Evolutionary conservation across 768 basidiomycete genomes (phyloP), one percentile per base, ranked within the genome.

Genomic region (Suillus fuscotomentosus): DNA sequence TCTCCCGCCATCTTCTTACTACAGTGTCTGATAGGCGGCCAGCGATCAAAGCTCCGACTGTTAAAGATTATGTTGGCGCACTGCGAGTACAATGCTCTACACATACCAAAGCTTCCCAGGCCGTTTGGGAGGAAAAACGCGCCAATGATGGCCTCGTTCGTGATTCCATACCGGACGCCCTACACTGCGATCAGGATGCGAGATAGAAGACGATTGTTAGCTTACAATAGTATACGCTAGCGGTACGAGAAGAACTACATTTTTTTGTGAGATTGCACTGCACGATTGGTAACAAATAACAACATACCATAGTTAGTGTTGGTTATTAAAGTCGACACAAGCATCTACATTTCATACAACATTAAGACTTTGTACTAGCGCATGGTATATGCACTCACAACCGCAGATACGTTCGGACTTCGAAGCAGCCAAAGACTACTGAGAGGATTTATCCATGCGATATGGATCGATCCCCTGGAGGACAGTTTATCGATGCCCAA

Each of bases 141-240:
- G 3, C 88, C 87, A 51, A 89, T 80, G 10, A 86, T 62, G 1
- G 83, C 84, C 67, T 85, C 81, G 66, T 85, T 88, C 3, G 76
- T 74, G 57, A 90, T 85, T 27, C 78, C 72, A 69, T 89, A 89
- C 36, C 78, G 78, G n/a, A 69, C 74, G 9, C 85, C 88, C 87
- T 88, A 5, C 24, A 36, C 24, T 13, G 34, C 15, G 47, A 7
- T 57, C 31, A 36, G 36, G 10, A 15, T 43, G 17, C 60, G 2
- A 50, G 41, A 31, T 22, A 2, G 38, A 13, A 39, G 34, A 51
- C 3, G 13, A 2, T 54, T 31, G 4, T 3, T 2, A 15, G 72
- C 84, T 67, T 63, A 88, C 88, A 47, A 89, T 81, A 0, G 87
- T 88, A 68, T 83, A 86, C 0, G 86, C 79, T 5, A 90, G 71